These are phyloP conservation scores for Diddensiella santjacobensis DNA, from an alignment of 805 yeast species.

Conservation along the genomic window DNA sequence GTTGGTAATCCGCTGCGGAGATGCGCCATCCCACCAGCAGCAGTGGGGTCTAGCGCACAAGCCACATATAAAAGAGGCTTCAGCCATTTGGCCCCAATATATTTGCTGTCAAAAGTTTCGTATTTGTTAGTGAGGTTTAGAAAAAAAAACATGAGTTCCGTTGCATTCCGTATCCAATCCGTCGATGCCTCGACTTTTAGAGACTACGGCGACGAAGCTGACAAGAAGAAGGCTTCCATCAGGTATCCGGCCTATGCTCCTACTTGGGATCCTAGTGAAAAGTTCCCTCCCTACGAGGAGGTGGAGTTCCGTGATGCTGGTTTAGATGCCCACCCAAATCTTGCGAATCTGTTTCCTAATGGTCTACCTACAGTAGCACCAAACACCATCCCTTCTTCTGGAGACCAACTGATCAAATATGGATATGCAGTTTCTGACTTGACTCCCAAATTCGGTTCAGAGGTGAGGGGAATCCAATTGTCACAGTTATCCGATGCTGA, in stretches of 20 bases:
- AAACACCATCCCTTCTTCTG: not conserved
- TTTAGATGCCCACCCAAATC: constrained; percentile 48
- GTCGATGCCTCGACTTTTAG: constrained; percentile 9
- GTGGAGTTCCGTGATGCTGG: constrained; percentile 60
- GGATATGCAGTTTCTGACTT: constrained; percentile 36
- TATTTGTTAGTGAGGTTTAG: too few species aligned
- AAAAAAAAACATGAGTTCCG: constrained; percentile 5
- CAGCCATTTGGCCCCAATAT: too few species aligned
- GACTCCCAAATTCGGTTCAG: constrained; percentile 70
- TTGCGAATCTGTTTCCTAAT: constrained; percentile 44
- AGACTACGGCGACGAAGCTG: constrained; percentile 3
- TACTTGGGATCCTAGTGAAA: constrained; percentile 58
- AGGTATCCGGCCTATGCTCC: constrained; percentile 55
- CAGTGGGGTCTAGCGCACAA: too few species aligned
- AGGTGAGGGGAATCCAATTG: constrained; percentile 59
- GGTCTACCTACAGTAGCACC: constrained; percentile 22
- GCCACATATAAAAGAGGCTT: too few species aligned
- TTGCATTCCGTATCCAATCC: constrained; percentile 7
- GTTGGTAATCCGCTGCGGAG: too few species aligned
- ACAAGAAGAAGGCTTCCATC: not conserved
- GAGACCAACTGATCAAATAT: constrained; percentile 23
- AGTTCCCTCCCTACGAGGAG: constrained; percentile 49
- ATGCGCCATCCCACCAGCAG: too few species aligned
- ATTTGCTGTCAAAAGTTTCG: too few species aligned
- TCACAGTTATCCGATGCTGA: constrained; percentile 50